Conservation (phyloP, 331 rosid species). For the Quercus lobata region DNA sequence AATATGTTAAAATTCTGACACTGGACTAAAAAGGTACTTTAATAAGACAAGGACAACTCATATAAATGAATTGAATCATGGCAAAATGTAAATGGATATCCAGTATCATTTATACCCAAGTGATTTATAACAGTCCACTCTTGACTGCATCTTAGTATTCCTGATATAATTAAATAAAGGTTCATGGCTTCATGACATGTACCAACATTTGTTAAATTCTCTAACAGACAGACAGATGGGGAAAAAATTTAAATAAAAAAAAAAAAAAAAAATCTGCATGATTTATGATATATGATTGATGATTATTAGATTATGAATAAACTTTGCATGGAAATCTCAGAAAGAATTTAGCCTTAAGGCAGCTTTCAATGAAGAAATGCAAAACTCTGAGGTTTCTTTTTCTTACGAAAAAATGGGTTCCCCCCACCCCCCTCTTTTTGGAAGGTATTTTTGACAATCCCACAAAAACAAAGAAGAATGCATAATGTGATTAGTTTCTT, state of each 20-base stretch:
- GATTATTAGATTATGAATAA: neutral
- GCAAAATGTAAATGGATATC: no score
- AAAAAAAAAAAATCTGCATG: neutral
- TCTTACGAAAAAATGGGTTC: neutral
- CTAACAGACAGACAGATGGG: neutral
- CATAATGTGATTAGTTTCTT: neutral
- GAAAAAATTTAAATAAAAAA: no score
- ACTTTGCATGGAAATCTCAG: neutral
- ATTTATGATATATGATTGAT: neutral
- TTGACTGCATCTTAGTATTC: neutral
- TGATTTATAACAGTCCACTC: neutral
- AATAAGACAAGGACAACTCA: neutral
- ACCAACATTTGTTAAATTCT: neutral
- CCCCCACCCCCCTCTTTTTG: no score
- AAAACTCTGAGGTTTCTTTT: neutral
- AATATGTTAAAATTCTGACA: neutral
- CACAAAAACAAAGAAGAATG: neutral
- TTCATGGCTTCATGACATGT: neutral
- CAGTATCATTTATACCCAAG: neutral
- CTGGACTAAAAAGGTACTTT: neutral
- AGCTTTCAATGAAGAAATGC: neutral
- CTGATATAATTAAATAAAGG: neutral
- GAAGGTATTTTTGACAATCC: no score
- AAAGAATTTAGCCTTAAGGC: neutral
- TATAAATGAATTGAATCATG: neutral